phyloP scores from a whole-genome alignment of 164 flowering plant genomes.

The Annona cherimola region DNA sequence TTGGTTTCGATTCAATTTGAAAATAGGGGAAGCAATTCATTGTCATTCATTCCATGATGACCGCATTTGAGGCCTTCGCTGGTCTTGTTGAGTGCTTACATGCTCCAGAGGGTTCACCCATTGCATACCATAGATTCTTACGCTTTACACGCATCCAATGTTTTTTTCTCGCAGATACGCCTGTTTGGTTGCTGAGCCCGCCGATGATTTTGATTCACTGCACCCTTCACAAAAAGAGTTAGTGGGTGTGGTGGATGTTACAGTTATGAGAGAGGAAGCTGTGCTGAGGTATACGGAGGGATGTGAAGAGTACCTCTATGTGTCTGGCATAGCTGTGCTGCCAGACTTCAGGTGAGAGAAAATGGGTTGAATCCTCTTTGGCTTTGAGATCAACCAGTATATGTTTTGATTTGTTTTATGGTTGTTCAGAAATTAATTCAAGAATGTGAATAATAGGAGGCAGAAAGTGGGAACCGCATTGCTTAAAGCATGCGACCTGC shows the following conservation, averaged over 20 bases:
- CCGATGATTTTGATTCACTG: slow-evolving; percentile 6
- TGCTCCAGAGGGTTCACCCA: not conserved
- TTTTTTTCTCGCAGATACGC: slow-evolving; percentile 56
- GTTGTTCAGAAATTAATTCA: not conserved
- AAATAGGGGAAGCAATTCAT: not conserved
- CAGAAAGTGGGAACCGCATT: slow-evolving; percentile 63
- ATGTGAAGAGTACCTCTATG: slow-evolving; percentile 68
- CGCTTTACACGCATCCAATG: not conserved
- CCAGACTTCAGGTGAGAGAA: slow-evolving; percentile 49
- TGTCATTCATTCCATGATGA: not conserved
- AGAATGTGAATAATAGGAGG: slow-evolving; percentile 42
- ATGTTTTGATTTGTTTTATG: not conserved
- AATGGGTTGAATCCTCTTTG: not conserved
- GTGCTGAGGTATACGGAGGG: slow-evolving; percentile 53
- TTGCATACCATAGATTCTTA: not conserved
- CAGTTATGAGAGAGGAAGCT: slow-evolving; percentile 47
- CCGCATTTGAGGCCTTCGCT: not conserved
- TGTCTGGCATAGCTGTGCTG: slow-evolving; percentile 85
- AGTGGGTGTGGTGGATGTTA: slow-evolving; percentile 79
- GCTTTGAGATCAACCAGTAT: not conserved
- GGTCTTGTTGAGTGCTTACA: not conserved
- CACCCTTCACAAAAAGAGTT: slow-evolving; percentile 18
- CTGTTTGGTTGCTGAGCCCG: slow-evolving; percentile 69
- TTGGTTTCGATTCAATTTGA: not conserved
- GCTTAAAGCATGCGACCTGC: slow-evolving; percentile 71